Evolutionary conservation across 768 basidiomycete genomes (phyloP).

Genomic region (Naganishia onofrii): DNA sequence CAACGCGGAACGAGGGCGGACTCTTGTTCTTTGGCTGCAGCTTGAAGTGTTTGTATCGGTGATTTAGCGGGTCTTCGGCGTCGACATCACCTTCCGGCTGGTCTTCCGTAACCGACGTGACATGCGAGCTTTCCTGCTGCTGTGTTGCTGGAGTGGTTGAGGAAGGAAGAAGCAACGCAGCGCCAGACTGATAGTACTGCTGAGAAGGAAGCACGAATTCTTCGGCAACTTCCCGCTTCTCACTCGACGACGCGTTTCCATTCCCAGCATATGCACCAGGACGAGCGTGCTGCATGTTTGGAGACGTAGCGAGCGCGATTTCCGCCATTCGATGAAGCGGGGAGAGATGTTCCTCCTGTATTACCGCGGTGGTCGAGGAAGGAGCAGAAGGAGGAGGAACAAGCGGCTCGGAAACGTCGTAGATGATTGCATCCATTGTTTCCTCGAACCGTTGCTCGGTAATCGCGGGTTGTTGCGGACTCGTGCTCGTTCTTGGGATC

Average conservation of each 20-base stretch:
- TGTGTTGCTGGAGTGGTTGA: background rate
- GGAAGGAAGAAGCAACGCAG: background rate
- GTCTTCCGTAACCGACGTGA: background rate
- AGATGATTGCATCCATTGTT: conserved; percentile 10
- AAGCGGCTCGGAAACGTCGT: conserved; percentile 15
- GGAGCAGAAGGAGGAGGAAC: background rate
- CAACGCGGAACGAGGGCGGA: conserved; percentile 15
- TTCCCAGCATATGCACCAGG: background rate
- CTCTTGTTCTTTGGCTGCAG: conserved; percentile 21
- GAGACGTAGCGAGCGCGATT: conserved; percentile 17
- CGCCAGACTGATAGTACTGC: conserved; percentile 14
- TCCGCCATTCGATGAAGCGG: conserved; percentile 18
- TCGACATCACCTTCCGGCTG: background rate
- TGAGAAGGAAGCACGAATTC: conserved; percentile 16
- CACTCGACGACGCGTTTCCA: conserved; percentile 1
- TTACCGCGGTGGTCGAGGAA: background rate
- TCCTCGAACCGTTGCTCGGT: no score
- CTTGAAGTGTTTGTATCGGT: conserved; percentile 12
- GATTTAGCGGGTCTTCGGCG: background rate
- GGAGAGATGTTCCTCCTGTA: conserved; percentile 3
- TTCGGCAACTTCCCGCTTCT: background rate
- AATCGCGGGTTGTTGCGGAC: background rate
- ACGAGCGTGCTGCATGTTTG: background rate
- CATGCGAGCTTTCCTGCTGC: background rate
- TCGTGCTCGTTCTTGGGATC: background rate